phyloP scores from a whole-genome alignment of 805 yeast species.

The Scheffersomyces ergatensis region DNA sequence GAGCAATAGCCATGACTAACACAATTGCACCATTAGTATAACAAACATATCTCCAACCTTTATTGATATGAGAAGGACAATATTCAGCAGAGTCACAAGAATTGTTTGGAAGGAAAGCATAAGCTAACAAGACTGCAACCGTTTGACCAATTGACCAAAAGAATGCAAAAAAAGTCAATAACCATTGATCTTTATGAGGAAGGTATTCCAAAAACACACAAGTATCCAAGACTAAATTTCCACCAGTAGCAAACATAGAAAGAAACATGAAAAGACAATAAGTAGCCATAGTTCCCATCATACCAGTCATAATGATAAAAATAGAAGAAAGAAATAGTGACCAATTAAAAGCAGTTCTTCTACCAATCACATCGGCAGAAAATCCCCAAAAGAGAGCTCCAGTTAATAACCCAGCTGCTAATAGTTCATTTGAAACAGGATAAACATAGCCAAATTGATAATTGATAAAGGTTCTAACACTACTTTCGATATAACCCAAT shows the following conservation, averaged over 20 bases:
- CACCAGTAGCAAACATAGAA: conserved; percentile 50
- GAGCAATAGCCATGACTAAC: conserved; percentile 27
- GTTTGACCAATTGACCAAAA: conserved; percentile 69
- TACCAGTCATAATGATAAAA: conserved; percentile 55
- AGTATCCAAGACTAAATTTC: conserved; percentile 55
- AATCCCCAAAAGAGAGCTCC: conserved; percentile 61
- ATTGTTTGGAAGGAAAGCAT: conserved; percentile 53
- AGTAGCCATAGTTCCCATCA: conserved; percentile 47
- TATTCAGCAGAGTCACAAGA: conserved; percentile 39
- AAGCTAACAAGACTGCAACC: conserved; percentile 50
- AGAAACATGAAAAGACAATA: conserved; percentile 49
- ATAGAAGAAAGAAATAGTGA: conserved; percentile 48
- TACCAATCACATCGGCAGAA: conserved; percentile 53
- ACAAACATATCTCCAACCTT: conserved; percentile 62
- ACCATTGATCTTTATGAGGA: conserved; percentile 50
- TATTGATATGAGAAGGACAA: conserved; percentile 48
- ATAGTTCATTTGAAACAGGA: conserved; percentile 23
- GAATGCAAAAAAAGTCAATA: conserved; percentile 46
- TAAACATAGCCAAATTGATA: conserved; percentile 23
- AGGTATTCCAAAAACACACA: conserved; percentile 52
- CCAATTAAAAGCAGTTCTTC: conserved; percentile 49
- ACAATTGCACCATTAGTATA: conserved; percentile 52
- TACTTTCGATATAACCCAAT: conserved; percentile 19
- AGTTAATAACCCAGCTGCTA: conserved; percentile 42
- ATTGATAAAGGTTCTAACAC: conserved; percentile 22